These are phyloP conservation scores for Trametes villosa DNA, from an alignment of 768 basidiomycete species.

Conservation along the genomic window DNA sequence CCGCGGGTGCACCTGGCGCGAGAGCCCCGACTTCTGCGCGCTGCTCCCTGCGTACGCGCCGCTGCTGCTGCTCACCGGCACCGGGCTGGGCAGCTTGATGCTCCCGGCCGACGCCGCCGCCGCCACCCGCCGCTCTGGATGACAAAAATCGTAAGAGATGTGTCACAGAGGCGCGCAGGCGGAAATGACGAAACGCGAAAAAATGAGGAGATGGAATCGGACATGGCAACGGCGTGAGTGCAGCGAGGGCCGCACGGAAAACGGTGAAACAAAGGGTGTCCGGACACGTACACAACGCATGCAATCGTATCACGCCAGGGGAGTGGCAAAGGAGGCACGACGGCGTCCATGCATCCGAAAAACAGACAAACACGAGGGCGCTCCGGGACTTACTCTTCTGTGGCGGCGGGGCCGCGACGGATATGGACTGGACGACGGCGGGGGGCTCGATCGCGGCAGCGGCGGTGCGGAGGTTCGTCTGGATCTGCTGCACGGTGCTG, in stretches of 20 bases:
- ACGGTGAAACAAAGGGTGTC: neutral
- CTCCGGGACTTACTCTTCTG: conserved; percentile 21
- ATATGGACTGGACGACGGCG: conserved; percentile 17
- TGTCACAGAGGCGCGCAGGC: neutral
- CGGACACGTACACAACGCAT: neutral
- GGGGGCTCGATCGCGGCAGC: conserved; percentile 32
- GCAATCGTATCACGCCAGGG: neutral
- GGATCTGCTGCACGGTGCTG: conserved; percentile 46
- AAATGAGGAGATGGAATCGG: no score
- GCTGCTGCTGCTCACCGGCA: conserved; percentile 31
- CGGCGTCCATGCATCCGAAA: neutral
- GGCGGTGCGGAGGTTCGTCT: conserved; percentile 44
- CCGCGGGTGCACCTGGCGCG: conserved; percentile 33
- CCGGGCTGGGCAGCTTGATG: conserved; percentile 42
- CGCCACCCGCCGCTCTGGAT: conserved; percentile 5
- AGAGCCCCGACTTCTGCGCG: conserved; percentile 33
- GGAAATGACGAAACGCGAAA: no score
- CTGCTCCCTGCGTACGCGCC: conserved; percentile 23
- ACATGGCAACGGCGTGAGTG: no score
- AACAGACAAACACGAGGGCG: neutral
- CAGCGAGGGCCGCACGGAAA: no score
- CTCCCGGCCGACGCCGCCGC: conserved; percentile 30
- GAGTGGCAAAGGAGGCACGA: neutral
- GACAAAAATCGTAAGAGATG: neutral
- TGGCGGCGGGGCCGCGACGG: conserved; percentile 21